Conservation (phyloP, 768 basidiomycete species). For the Cystobasidium ongulense region DNA sequence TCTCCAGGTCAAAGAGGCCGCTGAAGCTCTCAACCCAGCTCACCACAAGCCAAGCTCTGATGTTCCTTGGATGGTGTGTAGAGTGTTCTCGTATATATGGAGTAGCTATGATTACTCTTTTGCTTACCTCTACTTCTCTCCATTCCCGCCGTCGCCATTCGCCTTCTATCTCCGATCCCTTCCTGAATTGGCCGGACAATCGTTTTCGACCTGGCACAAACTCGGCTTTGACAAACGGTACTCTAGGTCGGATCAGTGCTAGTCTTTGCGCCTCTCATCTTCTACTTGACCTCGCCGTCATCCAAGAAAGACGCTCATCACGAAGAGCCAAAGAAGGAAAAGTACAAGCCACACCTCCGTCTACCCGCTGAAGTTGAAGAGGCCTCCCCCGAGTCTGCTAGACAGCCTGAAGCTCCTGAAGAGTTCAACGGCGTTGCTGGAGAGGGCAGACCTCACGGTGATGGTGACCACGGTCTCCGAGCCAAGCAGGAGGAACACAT, state of each 20-base stretch:
- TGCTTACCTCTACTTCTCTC: background rate
- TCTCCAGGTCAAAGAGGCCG: conserved; percentile 24
- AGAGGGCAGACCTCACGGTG: conserved; percentile 22
- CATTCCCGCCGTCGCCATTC: background rate
- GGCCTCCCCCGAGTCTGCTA: background rate
- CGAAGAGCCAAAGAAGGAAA: conserved; percentile 3
- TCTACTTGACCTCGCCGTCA: conserved; percentile 10
- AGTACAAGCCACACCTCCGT: conserved; percentile 30
- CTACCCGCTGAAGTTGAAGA: background rate
- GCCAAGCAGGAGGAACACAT: background rate
- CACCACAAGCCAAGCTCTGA: conserved; percentile 24
- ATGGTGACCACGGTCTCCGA: conserved; percentile 25
- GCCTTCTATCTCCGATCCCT: conserved; percentile 13
- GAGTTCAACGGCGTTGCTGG: conserved; percentile 9
- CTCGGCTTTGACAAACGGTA: background rate
- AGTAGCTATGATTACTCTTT: background rate
- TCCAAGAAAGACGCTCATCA: conserved; percentile 12
- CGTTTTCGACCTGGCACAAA: too few relatives aligned
- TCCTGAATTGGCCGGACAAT: background rate
- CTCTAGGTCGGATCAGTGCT: conserved; percentile 25
- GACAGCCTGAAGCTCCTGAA: conserved; percentile 7
- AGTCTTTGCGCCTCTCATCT: conserved; percentile 22
- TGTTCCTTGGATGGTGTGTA: conserved; percentile 26
- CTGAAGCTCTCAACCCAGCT: background rate
- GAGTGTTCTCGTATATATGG: background rate